Conservation (phyloP, 169 alveolate species). For the Plasmodium fragile region DNA sequence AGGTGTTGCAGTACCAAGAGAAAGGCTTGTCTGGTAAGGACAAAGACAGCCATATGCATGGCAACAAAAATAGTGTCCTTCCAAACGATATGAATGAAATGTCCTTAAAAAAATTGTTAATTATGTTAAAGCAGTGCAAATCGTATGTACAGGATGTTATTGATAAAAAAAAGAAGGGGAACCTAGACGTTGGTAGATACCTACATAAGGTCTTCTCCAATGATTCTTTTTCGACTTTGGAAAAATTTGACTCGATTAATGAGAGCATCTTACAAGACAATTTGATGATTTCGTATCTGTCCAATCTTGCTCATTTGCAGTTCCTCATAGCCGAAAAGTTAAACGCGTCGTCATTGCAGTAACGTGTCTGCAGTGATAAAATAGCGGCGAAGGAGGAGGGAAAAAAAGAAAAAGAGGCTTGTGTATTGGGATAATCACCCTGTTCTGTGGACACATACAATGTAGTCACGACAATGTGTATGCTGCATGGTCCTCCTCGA, state of each 20-base stretch:
- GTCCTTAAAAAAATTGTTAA: conserved; percentile 66
- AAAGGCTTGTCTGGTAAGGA: conserved; percentile 15
- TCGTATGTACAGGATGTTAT: conserved; percentile 79
- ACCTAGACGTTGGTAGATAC: conserved; percentile 88
- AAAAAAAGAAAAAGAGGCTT: conserved; percentile 24
- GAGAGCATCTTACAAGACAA: conserved; percentile 90
- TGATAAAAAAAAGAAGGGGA: conserved; percentile 77
- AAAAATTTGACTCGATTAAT: conserved; percentile 86
- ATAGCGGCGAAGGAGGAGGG: not conserved
- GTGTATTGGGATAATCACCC: not conserved
- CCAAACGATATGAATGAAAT: conserved; percentile 72
- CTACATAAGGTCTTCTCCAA: conserved; percentile 85
- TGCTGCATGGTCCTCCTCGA: not conserved
- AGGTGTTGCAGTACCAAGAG: conserved; percentile 16
- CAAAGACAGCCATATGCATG: conserved; percentile 8
- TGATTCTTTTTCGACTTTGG: conserved; percentile 82
- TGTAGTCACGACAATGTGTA: not conserved
- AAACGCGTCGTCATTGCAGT: conserved; percentile 85
- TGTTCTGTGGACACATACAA: conserved; percentile 10
- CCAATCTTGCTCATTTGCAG: conserved; percentile 87
- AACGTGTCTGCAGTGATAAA: not conserved
- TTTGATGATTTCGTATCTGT: conserved; percentile 87
- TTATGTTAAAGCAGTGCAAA: conserved; percentile 75
- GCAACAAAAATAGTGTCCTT: conserved; percentile 30
- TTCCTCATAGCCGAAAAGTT: conserved; percentile 90